Evolutionary conservation across 2,329 filamentous ascomycete genomes (phyloP).

Genomic region (Diaporthe helianthi): DNA sequence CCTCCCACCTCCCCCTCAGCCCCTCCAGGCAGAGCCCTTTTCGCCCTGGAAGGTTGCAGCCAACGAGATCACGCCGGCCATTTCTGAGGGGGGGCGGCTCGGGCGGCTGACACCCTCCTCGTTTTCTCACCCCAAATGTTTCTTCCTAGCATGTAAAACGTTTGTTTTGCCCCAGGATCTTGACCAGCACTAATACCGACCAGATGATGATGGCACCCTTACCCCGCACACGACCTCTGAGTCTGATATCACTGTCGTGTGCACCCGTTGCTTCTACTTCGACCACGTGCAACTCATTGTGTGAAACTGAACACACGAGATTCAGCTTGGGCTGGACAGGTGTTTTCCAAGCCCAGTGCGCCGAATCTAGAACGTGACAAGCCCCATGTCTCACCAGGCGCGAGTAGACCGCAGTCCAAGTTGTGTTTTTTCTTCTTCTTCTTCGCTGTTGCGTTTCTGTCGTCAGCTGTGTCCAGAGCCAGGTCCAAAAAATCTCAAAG

Average conservation of each 20-base stretch:
- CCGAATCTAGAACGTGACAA: background rate
- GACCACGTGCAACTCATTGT: background rate
- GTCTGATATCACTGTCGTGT: background rate
- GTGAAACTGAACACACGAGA: background rate
- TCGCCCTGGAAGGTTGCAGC: slow-evolving; percentile 15
- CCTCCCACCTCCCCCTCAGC: background rate
- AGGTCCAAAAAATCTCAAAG: background rate
- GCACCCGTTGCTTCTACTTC: background rate
- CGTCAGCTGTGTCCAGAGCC: background rate
- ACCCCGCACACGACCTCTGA: background rate
- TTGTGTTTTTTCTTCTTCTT: too few species aligned
- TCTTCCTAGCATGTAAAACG: too few species aligned
- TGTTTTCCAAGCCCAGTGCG: background rate
- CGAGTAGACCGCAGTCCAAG: background rate
- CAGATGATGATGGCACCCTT: background rate
- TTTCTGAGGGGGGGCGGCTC: slow-evolving; percentile 1
- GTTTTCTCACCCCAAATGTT: too few species aligned
- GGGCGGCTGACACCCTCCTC: slow-evolving; percentile 22
- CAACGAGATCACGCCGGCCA: slow-evolving; percentile 19
- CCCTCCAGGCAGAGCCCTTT: slow-evolving; percentile 8
- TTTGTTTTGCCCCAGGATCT: slow-evolving; percentile 5
- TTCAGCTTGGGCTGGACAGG: background rate
- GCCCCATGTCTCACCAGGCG: background rate
- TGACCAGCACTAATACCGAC: background rate
- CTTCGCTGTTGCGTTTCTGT: background rate